These are phyloP conservation scores for Nicotiana obtusifolia DNA, from an alignment of 257 asterid genomes.

Conservation along the genomic window DNA sequence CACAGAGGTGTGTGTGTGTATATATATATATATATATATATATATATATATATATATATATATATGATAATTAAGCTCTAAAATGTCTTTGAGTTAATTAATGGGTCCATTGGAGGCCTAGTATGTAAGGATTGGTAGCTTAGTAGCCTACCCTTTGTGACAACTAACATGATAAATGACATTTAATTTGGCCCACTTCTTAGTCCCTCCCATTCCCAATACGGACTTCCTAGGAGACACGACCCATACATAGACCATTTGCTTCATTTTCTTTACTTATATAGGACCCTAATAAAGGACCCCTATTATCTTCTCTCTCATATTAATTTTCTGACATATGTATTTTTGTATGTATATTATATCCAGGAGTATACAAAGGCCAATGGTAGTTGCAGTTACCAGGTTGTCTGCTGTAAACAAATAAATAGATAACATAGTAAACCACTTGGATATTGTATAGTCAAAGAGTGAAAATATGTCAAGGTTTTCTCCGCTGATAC, in stretches of 20 bases:
- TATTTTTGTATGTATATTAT: neutral
- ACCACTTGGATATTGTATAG: neutral
- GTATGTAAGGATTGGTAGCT: neutral
- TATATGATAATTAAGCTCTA: no score
- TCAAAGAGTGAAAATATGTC: neutral
- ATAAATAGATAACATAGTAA: no score
- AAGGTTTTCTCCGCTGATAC: no score
- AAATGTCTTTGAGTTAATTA: neutral
- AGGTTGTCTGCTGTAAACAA: neutral
- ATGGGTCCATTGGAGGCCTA: neutral
- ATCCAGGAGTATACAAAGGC: neutral
- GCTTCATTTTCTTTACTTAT: neutral
- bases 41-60: no score
- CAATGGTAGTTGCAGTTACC: neutral
- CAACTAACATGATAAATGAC: constrained; percentile 1
- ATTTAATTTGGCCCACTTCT: neutral
- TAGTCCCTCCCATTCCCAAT: neutral
- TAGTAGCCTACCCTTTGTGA: neutral
- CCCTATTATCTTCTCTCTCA: neutral
- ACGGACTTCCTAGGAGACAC: neutral
- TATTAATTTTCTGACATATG: neutral
- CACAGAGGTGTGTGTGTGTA: no score
- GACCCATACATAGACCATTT: neutral
- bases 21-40: no score
- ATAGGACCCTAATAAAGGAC: neutral